Evolutionary conservation across 2,329 filamentous ascomycete species (phyloP).

Genomic region (Knufia petricola): DNA sequence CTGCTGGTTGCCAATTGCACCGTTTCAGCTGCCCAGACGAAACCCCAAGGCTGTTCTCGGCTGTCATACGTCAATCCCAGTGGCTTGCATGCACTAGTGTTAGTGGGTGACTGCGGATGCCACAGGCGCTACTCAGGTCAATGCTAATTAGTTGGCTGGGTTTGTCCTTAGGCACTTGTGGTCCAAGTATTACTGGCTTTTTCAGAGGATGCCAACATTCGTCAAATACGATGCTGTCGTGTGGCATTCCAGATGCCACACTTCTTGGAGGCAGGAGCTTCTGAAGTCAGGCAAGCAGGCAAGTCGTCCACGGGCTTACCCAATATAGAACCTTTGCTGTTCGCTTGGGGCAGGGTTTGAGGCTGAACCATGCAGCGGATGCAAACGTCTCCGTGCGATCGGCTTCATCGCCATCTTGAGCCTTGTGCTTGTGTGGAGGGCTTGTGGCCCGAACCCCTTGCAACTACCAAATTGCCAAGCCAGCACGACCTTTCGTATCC

Average conservation of each 20-base stretch:
- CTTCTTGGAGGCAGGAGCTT: not conserved
- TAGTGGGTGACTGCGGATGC: not conserved
- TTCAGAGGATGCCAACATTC: too few relatives aligned
- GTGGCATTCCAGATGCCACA: too few relatives aligned
- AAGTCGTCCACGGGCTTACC: not conserved
- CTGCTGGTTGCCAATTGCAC: not conserved
- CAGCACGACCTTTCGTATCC: not conserved
- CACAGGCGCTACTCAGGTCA: not conserved
- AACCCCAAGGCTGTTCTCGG: too few relatives aligned
- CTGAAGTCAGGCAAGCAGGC: not conserved
- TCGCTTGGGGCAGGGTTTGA: too few relatives aligned
- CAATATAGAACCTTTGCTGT: too few relatives aligned
- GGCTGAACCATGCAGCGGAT: not conserved
- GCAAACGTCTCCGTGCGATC: not conserved
- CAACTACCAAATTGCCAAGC: constrained; percentile 1
- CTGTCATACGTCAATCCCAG: constrained; percentile 5
- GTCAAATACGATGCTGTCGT: too few relatives aligned
- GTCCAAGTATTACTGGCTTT: too few relatives aligned
- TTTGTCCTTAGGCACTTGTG: too few relatives aligned
- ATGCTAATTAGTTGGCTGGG: not conserved
- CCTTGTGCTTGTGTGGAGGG: not conserved
- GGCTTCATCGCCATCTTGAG: not conserved
- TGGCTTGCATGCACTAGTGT: not conserved
- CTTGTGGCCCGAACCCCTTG: not conserved
- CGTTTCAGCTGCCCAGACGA: not conserved